A percentile compares a stretch with the other conserved stretches of the same genome.
Evolutionary conservation across 169 alveolate genomes (phyloP).

Genomic region (Babesia ovis): DNA sequence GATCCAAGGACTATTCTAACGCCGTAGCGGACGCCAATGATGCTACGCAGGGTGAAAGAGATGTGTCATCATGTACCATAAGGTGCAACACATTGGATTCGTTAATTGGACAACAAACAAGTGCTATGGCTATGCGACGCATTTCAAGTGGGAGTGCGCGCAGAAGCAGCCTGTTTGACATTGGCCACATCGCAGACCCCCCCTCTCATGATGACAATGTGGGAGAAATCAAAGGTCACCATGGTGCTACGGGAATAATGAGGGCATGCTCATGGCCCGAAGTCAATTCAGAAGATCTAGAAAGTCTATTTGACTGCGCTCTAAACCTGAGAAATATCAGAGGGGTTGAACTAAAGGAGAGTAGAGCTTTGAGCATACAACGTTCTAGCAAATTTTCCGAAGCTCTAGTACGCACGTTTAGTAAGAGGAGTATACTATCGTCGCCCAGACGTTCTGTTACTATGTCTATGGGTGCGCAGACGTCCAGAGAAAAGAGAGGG

Average conservation of each 20-base stretch:
- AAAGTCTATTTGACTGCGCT: constrained; percentile 14
- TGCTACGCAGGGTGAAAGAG: background rate
- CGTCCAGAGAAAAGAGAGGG: constrained; percentile 1
- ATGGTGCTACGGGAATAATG: background rate
- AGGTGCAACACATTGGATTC: constrained; percentile 10
- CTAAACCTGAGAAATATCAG: constrained; percentile 5
- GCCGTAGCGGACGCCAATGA: background rate
- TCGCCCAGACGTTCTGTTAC: constrained; percentile 1
- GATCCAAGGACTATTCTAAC: background rate
- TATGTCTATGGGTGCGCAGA: background rate
- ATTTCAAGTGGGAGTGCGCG: background rate
- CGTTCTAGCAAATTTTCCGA: constrained; percentile 16
- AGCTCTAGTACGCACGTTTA: constrained; percentile 18
- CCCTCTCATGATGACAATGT: background rate
- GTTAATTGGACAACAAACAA: background rate
- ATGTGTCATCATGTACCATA: constrained; percentile 8
- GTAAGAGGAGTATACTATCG: background rate
- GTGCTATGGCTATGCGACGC: background rate
- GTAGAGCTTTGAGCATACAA: background rate
- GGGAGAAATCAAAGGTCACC: background rate
- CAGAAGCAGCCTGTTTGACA: constrained; percentile 20
- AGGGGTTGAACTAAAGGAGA: constrained; percentile 12
- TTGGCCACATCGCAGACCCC: background rate
- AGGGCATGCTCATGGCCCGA: constrained; percentile 36
- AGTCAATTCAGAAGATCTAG: constrained; percentile 5